Evolutionary conservation across 2,329 filamentous ascomycete species (phyloP).

Genomic region (Emmonsia crescens): DNA sequence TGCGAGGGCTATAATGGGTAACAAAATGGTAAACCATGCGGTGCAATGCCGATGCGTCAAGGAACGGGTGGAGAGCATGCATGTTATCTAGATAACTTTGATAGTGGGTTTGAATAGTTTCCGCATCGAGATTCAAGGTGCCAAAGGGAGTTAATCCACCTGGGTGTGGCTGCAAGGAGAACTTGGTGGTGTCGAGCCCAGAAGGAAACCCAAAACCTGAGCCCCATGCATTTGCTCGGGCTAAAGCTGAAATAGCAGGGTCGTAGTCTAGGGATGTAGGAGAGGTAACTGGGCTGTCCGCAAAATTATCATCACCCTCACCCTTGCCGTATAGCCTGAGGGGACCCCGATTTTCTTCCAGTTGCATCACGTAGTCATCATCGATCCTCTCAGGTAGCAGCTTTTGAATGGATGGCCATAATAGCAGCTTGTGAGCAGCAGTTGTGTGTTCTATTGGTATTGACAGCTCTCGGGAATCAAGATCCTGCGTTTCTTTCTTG

Average conservation of each 20-base stretch:
- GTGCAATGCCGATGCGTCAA: constrained; percentile 44
- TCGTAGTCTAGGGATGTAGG: constrained; percentile 19
- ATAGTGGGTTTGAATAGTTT: constrained; percentile 41
- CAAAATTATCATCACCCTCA: constrained; percentile 53
- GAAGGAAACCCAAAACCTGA: constrained; percentile 29
- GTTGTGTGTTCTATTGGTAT: constrained; percentile 84
- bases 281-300: constrained; percentile 27
- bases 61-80: constrained; percentile 53
- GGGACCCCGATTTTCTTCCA: constrained; percentile 63
- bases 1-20: constrained; percentile 33
- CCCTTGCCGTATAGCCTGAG: constrained; percentile 69
- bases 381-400: constrained; percentile 52
- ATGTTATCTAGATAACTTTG: constrained; percentile 50
- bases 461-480: constrained; percentile 47
- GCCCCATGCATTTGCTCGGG: constrained; percentile 44
- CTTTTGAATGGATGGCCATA: constrained; percentile 56
- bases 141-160: constrained; percentile 43
- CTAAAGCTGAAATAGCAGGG: constrained; percentile 26
- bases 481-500: constrained; percentile 35
- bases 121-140: constrained; percentile 42
- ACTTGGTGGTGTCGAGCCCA: constrained; percentile 20
- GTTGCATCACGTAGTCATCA: constrained; percentile 61
- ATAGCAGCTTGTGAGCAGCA: constrained; percentile 69
- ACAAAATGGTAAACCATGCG: constrained; percentile 44
- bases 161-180: constrained; percentile 21